Percentiles rank a stretch among this genome's conserved stretches.
phyloP scores from a whole-genome alignment of 768 basidiomycete species.

The Lentinula detonsa region DNA sequence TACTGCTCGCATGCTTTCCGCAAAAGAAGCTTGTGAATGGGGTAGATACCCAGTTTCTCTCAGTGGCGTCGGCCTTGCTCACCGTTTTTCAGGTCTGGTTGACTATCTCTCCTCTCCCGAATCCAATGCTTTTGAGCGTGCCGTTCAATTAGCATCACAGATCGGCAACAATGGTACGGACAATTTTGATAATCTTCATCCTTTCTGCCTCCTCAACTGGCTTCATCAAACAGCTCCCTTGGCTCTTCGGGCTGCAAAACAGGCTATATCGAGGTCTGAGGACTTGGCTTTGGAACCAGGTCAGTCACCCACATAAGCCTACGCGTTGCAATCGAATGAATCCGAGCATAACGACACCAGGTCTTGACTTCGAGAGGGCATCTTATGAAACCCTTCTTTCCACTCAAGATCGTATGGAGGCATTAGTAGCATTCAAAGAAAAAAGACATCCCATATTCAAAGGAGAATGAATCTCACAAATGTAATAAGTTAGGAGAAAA shows the following conservation, averaged over 20 bases:
- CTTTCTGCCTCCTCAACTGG: not conserved
- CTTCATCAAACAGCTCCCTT: slow-evolving; percentile 56
- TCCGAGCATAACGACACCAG: slow-evolving; percentile 25
- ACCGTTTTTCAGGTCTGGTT: slow-evolving; percentile 55
- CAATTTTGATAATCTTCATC: not conserved
- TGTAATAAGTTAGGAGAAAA: slow-evolving; percentile 15
- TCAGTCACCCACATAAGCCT: slow-evolving; percentile 14
- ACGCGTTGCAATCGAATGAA: not conserved
- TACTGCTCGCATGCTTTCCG: slow-evolving; percentile 65
- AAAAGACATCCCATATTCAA: slow-evolving; percentile 75
- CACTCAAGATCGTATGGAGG: slow-evolving; percentile 75
- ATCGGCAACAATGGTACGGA: slow-evolving; percentile 63
- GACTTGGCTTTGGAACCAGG: slow-evolving; percentile 77
- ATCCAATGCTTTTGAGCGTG: slow-evolving; percentile 58
- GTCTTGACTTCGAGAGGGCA: slow-evolving; percentile 88
- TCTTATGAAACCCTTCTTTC: slow-evolving; percentile 77
- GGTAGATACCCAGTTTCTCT: slow-evolving; percentile 35
- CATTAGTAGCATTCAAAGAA: slow-evolving; percentile 80
- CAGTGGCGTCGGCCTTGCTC: not conserved
- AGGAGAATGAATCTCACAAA: slow-evolving; percentile 55
- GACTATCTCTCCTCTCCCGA: slow-evolving; percentile 70
- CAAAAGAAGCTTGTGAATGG: slow-evolving; percentile 62
- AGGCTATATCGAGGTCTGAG: slow-evolving; percentile 74
- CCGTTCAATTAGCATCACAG: slow-evolving; percentile 60
- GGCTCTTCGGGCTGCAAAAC: slow-evolving; percentile 83